Evolutionary conservation across 2,329 filamentous ascomycete species (phyloP).

Genomic region (Verticillium dahliae): DNA sequence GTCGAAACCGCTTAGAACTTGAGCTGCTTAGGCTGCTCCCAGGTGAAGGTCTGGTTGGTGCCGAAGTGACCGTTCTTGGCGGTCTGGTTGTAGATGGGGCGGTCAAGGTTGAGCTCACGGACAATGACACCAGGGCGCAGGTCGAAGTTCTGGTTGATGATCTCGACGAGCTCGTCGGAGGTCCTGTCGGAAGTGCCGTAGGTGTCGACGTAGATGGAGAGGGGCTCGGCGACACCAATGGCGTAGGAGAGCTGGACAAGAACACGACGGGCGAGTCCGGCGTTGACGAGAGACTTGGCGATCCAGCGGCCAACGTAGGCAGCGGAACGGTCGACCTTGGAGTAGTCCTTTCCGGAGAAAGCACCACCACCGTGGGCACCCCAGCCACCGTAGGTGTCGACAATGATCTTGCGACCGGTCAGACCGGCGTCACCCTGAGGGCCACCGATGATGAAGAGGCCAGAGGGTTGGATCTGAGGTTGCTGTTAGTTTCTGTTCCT

Average conservation of each 20-base stretch:
- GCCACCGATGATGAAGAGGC: slow-evolving; percentile 97
- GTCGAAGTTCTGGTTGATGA: slow-evolving; percentile 95
- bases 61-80: slow-evolving; percentile 99
- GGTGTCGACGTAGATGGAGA: slow-evolving; percentile 95
- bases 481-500: neutral
- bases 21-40: slow-evolving; percentile 96
- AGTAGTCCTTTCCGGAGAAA: slow-evolving; percentile 99
- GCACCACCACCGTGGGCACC: slow-evolving; percentile 99
- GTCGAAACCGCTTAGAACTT: slow-evolving; percentile 61
- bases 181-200: slow-evolving; percentile 90
- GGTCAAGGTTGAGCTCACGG: slow-evolving; percentile 88
- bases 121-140: slow-evolving; percentile 97
- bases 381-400: slow-evolving; percentile 99
- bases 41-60: slow-evolving; percentile 94
- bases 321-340: slow-evolving; percentile 98
- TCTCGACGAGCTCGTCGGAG: slow-evolving; percentile 89
- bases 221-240: slow-evolving; percentile 96
- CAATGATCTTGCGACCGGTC: slow-evolving; percentile 98
- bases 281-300: slow-evolving; percentile 91
- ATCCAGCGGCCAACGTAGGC: slow-evolving; percentile 98
- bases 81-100: slow-evolving; percentile 96
- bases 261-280: slow-evolving; percentile 82
- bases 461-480: slow-evolving; percentile 80
- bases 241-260: slow-evolving; percentile 99
- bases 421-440: slow-evolving; percentile 98